These are phyloP conservation scores for Chytriomyces sp. DNA, from an alignment of 192 early-diverging fungal species.

Conservation along the genomic window DNA sequence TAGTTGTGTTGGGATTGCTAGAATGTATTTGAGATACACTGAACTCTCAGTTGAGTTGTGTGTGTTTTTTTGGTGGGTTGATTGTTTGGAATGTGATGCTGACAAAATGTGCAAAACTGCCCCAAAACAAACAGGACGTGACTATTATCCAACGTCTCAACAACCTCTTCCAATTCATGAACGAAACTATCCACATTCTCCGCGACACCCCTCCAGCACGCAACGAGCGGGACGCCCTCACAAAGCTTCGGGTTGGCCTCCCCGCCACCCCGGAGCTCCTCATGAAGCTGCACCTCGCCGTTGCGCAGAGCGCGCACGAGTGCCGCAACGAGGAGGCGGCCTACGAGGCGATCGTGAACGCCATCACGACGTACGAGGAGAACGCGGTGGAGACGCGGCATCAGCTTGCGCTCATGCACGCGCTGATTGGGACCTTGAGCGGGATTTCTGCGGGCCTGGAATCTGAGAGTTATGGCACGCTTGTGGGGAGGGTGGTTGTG, in stretches of 20 bases:
- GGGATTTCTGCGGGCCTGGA: conserved; percentile 72
- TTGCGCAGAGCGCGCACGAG: conserved; percentile 85
- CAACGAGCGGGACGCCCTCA: background rate
- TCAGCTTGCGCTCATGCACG: conserved; percentile 87
- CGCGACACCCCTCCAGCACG: conserved; percentile 32
- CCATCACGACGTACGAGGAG: conserved; percentile 97
- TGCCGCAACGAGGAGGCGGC: conserved; percentile 88
- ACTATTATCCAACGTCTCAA: conserved; percentile 56
- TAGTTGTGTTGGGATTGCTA: conserved; percentile 64
- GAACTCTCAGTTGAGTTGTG: background rate
- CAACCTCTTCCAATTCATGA: conserved; percentile 83
- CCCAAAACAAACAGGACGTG: conserved; percentile 37
- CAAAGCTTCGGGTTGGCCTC: background rate
- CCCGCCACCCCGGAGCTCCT: conserved; percentile 54
- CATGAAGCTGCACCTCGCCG: conserved; percentile 84
- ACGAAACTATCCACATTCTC: conserved; percentile 77
- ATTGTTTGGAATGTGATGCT: conserved; percentile 6
- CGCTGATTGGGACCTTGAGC: conserved; percentile 80
- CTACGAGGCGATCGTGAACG: conserved; percentile 95
- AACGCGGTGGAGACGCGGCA: conserved; percentile 89
- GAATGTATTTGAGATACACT: conserved; percentile 43
- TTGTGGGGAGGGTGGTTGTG: conserved; percentile 87
- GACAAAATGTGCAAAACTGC: background rate
- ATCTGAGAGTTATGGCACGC: conserved; percentile 91
- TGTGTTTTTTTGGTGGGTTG: background rate